Conservation (phyloP, 495 filamentous ascomycete genomes). For the Chaetomium tenue region DNA sequence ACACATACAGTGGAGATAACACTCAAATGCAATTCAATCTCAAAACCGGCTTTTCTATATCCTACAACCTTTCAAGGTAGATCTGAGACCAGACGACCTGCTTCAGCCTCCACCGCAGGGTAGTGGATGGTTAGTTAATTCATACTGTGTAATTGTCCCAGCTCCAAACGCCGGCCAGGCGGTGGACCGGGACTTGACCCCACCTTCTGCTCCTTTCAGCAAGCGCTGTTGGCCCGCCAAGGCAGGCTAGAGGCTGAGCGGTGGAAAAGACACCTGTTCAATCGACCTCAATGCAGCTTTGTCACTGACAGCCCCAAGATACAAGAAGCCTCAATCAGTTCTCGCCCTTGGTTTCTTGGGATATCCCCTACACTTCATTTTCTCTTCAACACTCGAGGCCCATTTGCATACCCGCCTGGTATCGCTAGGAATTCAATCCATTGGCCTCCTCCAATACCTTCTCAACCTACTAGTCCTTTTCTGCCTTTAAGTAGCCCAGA, state of each 20-base stretch:
- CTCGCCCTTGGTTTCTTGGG: conserved; percentile 20
- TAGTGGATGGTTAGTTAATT: too few species aligned
- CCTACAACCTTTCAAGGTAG: neutral
- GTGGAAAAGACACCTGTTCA: conserved; percentile 41
- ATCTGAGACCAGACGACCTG: neutral
- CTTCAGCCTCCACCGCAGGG: neutral
- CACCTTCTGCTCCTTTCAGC: conserved; percentile 14
- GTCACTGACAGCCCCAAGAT: conserved; percentile 29
- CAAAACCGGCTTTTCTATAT: neutral
- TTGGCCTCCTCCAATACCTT: conserved; percentile 11
- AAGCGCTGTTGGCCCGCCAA: conserved; percentile 14
- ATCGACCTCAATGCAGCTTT: conserved; percentile 26
- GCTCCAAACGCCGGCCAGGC: conserved; percentile 6
- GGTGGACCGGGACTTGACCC: neutral
- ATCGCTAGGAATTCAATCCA: conserved; percentile 22
- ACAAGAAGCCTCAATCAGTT: conserved; percentile 29
- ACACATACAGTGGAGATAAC: neutral
- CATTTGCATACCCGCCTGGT: conserved; percentile 16
- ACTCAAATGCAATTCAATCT: neutral
- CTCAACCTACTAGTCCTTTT: conserved; percentile 22
- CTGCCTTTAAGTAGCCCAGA: conserved; percentile 34
- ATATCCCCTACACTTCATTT: conserved; percentile 21
- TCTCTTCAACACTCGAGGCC: conserved; percentile 7
- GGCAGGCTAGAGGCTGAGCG: conserved; percentile 18
- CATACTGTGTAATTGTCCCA: conserved; percentile 9